Percentiles rank a stretch among this genome's conserved stretches.
These are phyloP conservation scores for Penicillium brasilianum DNA, from an alignment of 2,329 filamentous ascomycete species.

Conservation along the genomic window DNA sequence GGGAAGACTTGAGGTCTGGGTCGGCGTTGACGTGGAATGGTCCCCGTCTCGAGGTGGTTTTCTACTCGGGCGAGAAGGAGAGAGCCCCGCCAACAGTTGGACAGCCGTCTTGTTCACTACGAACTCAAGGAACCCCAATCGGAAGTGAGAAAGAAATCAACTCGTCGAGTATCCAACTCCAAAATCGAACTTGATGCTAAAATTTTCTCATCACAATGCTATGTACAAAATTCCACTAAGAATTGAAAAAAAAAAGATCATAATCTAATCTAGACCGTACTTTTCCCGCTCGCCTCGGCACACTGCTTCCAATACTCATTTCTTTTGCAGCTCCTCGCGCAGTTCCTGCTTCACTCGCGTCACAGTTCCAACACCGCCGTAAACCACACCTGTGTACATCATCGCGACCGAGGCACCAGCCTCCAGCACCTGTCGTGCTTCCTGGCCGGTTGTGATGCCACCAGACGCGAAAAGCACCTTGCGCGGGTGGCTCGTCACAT, in stretches of 20 bases:
- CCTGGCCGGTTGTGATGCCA: slow-evolving; percentile 84
- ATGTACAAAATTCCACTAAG: slow-evolving; percentile 26
- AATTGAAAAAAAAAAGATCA: slow-evolving; percentile 3
- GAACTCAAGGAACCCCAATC: neutral
- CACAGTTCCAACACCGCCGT: slow-evolving; percentile 66
- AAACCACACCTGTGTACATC: slow-evolving; percentile 81
- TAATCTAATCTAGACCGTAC: neutral
- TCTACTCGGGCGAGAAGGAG: slow-evolving; percentile 12
- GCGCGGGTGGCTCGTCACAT: slow-evolving; percentile 25
- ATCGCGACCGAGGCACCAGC: slow-evolving; percentile 90
- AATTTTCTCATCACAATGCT: slow-evolving; percentile 22
- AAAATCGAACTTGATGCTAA: slow-evolving; percentile 1
- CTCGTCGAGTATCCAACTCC: slow-evolving; percentile 7
- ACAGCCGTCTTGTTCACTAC: neutral
- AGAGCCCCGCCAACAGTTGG: too few relatives aligned
- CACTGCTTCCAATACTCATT: slow-evolving; percentile 31
- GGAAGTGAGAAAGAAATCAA: neutral
- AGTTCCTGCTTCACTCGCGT: slow-evolving; percentile 57
- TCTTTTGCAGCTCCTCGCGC: slow-evolving; percentile 43
- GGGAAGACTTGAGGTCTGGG: slow-evolving; percentile 11
- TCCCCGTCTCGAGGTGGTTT: neutral
- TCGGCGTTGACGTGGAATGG: neutral
- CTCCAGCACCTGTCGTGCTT: slow-evolving; percentile 80
- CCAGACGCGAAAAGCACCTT: slow-evolving; percentile 95
- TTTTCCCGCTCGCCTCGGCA: slow-evolving; percentile 1